These are phyloP conservation scores for Eucalyptus coolabah DNA, from an alignment of 345 rosid species.

Conservation along the genomic window DNA sequence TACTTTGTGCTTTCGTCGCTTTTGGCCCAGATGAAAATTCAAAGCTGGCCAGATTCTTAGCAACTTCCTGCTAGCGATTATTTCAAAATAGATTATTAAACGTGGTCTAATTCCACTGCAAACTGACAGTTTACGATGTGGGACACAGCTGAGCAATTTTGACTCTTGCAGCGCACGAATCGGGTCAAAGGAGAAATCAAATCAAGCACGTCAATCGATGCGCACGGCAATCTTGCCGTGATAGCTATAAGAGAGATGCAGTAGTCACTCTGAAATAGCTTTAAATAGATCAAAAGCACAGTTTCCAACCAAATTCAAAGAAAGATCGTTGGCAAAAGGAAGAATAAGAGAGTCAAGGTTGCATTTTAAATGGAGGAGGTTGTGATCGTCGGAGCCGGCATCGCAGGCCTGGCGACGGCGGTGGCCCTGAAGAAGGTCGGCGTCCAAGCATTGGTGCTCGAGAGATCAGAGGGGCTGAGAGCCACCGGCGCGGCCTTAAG, in stretches of 20 bases:
- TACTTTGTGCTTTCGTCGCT: background rate
- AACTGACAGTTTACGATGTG: background rate
- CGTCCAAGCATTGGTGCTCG: conserved; percentile 12
- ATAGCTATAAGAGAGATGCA: background rate
- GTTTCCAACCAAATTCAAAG: background rate
- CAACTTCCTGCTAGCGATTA: background rate
- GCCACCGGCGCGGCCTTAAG: conserved; percentile 15
- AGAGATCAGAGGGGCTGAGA: conserved; percentile 11
- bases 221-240: background rate
- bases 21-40: background rate
- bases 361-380: background rate
- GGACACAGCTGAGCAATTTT: background rate
- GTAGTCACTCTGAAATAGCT: background rate
- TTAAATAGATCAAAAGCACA: background rate
- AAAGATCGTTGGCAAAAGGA: background rate
- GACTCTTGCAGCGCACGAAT: background rate
- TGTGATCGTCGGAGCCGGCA: conserved; percentile 24
- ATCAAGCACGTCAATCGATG: background rate
- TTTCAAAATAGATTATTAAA: too few species aligned
- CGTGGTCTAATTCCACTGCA: too few species aligned
- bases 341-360: background rate
- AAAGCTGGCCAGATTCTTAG: background rate
- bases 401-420: conserved; percentile 22
- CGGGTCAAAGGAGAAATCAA: background rate
- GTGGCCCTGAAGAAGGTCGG: conserved; percentile 26